Base-by-base conservation (phyloP, 2,329 filamentous ascomycete genomes). In the Ramularia endophylla region DNA sequence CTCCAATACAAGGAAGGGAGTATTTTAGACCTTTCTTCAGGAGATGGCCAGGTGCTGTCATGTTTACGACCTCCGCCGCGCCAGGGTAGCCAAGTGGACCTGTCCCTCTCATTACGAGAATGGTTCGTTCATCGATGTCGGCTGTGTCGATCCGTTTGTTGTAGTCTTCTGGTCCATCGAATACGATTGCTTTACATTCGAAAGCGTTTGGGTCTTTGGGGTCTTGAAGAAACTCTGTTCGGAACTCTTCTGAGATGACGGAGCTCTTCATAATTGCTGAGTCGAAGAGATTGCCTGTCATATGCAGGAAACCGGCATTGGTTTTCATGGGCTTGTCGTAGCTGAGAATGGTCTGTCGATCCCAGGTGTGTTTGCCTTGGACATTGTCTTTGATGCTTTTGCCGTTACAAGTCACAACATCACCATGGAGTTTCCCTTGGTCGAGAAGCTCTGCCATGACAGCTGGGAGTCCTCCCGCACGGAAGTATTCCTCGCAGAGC, bases 361-460 rank as follows among this genome's bases (percentile, higher is more conserved):
- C 71, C 72, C 72, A 75, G 2, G 68, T 68, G 42, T 69, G 59
- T 47, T 69, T 65, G 6, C 66, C 69, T 6, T 48, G 47, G 8
- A 66, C 63, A 44, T 73, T 74, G 8, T 70, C 62, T 8, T 49
- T 59, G 15, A 74, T 53, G 2, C 65, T 70, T 41, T 61, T 63
- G 27, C 72, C 71, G 40, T 72, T 77, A 49, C 63, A 69, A 2
- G 69, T 73, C 12, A 73, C 36, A 0, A 59, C 63, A 29, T 65
- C 56, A 1, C 59, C 59, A 43, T 75, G 63, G 9, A 76, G 54
- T 44, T 69, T 70, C 1, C 67, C 66, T 8, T 67, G 67, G 18
- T 70, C 69, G 5, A 75, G 57, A 13, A 77, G 60, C 49, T 77
- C 73, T 2, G 72, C 72, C 63, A 76, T 69, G 28, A 77, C 64